Evolutionary conservation across 1,284 basidiomycete species (phyloP), one percentile per base, ranked within the genome.

Genomic region (Ceratobasidium sp.): DNA sequence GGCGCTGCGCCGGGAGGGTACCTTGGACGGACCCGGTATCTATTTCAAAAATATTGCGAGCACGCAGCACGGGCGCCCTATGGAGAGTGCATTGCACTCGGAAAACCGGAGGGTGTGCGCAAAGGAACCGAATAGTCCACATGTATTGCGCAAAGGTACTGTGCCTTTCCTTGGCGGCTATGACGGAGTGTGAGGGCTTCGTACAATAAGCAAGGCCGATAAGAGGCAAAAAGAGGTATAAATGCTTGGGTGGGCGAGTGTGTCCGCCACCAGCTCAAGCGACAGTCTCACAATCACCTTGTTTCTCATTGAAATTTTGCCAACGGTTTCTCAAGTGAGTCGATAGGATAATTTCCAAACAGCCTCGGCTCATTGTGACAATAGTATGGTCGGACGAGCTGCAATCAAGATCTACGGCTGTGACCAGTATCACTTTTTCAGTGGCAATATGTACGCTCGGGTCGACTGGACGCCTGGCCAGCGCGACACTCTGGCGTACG

Each of bases 401-500:
- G 49, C 54, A 9, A 39, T 69, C 5, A 69, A 53, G 16, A 58
- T 69, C 22, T 37, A 39, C 29, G 29, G 37, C 13, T 22, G 22
- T n/a, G 31, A 58, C 48, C 29, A 51, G 29, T 24, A 59, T 31
- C 49, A 73, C 24, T 62, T 73, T 58, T 73, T 73, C 59, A 22
- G 53, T 6, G 49, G 43, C 31, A 34, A 59, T 34, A 41, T 39
- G 27, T 73, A 73, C 48, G 58, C 53, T 34, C 34, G 48, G 22
- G 51, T 73, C 27, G 34, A 73, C 8, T 73, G 69, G 69, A 53
- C 41, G n/a, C 48, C 69, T 39, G 59, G 59, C 9, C 22, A 49
- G 1, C n/a, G 19, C 1, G 59, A 62, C 24, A 58, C 51, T 19
- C 37, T 73, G 4, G 31, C 9, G 14, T 73, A 73, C 34, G 69